phyloP scores from a whole-genome alignment of 768 basidiomycete species.

The Suillus paluster region DNA sequence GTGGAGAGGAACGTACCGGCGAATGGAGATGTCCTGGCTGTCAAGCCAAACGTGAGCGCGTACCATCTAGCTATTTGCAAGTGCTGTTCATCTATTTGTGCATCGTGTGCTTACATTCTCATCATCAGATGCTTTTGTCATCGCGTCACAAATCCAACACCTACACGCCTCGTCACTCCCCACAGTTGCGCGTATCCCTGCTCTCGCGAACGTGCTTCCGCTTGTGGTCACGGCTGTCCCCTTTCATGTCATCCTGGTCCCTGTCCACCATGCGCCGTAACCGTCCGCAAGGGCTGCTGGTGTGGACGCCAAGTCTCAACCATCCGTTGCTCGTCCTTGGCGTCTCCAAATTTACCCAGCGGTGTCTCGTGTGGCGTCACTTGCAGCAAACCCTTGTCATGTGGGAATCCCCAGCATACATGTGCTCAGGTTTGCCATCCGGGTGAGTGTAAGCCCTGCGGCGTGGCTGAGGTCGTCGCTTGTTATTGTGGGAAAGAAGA shows the following conservation, averaged over 20 bases:
- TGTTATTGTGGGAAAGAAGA: slow-evolving; percentile 86
- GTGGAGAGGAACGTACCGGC: slow-evolving; percentile 69
- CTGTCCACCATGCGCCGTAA: slow-evolving; percentile 91
- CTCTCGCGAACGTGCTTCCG: slow-evolving; percentile 54
- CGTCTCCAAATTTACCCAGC: slow-evolving; percentile 1
- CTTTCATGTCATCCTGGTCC: slow-evolving; percentile 93
- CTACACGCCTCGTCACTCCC: slow-evolving; percentile 68
- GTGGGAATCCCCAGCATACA: slow-evolving; percentile 65
- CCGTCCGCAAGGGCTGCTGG: slow-evolving; percentile 75
- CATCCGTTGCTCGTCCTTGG: slow-evolving; percentile 55
- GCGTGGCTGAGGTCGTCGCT: slow-evolving; percentile 49
- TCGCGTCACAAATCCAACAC: slow-evolving; percentile 71
- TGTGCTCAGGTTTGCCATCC: slow-evolving; percentile 78
- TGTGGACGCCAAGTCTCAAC: slow-evolving; percentile 68
- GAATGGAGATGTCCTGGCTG: slow-evolving; percentile 97
- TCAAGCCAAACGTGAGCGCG: slow-evolving; percentile 72
- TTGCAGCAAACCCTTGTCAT: slow-evolving; percentile 55
- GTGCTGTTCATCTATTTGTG: slow-evolving; percentile 22
- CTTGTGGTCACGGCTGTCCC: slow-evolving; percentile 84
- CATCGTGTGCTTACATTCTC: slow-evolving; percentile 17
- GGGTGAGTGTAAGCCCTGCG: slow-evolving; percentile 74
- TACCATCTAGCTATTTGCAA: slow-evolving; percentile 71
- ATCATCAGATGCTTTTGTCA: slow-evolving; percentile 80
- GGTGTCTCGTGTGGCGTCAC: slow-evolving; percentile 39
- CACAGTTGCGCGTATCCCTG: slow-evolving; percentile 80